Base-by-base conservation (phyloP, 176 grass and related monocot genomes). In the Phoenix dactylifera region DNA sequence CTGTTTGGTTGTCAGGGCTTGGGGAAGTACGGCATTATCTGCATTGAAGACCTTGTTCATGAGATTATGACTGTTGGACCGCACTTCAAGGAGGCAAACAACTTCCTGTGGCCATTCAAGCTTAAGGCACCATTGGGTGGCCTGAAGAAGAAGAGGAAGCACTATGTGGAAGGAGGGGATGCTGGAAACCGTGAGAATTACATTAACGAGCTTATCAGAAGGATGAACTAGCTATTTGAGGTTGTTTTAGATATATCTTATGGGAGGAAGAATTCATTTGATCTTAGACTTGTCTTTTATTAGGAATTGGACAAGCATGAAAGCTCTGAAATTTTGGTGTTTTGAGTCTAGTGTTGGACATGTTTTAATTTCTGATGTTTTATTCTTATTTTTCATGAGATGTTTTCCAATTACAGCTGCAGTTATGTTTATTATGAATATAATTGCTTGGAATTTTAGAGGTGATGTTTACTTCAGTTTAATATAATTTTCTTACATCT, bases 71-170 rank as follows among this genome's bases (percentile, higher is more conserved):
- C 79, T 1, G 66, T 89, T 0, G 86, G 86, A 0, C 82, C 82
- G 54, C 77, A 82, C 76, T 90, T 90, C 59, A 78, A 75, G 62
- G 86, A 85, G 71, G 82, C 78, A 20, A 90, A 82, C 79, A 82
- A 76, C 66, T 85, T 86, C 64, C 71, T 90, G 20, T 84, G 76
- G 87, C 82, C 87, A 3, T 90, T 90, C 68, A 90, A 89, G 78
- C 66, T 85, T 1, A 89, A 89, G 76, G 82, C 82, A 3, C 86
- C 86, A 0, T 58, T 85, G 0, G 76, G 82, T 19, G 75, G 87
- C 16, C 59, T 90, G 15, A 69, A 77, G 54, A 84, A 85, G 81
- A 85, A 81, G 71, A 90, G 79, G 65, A 81, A 81, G 64, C 78
- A 77, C 74, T 85, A 85, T 0, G 83, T 85, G 0, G 71, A 76